Conservation (phyloP, 306 rosid genomes). For the Gastrolobium villosum region DNA sequence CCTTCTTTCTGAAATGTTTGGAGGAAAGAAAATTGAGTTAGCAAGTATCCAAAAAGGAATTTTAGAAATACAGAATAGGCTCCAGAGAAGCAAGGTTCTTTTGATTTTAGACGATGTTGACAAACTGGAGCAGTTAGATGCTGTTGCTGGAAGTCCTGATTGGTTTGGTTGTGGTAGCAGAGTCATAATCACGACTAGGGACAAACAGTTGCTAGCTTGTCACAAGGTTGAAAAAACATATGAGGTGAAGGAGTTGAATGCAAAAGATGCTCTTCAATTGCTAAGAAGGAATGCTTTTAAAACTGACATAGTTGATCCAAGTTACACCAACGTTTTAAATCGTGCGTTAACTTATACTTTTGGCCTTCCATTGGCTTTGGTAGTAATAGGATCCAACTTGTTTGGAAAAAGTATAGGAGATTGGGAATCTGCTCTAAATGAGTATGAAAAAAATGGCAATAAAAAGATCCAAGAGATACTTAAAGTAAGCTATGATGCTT, state of each 20-base stretch:
- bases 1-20: slow-evolving; percentile 20
- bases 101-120: slow-evolving; percentile 50
- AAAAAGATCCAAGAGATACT: background rate
- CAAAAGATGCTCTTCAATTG: slow-evolving; percentile 17
- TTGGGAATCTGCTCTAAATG: background rate
- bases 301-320: background rate
- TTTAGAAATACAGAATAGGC: background rate
- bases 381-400: slow-evolving; percentile 41
- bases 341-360: background rate
- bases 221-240: slow-evolving; percentile 11
- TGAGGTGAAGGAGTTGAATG: background rate
- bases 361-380: slow-evolving; percentile 31
- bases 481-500: slow-evolving; percentile 41
- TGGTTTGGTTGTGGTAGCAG: slow-evolving; percentile 52
- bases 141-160: background rate
- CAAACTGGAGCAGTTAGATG: slow-evolving; percentile 11
- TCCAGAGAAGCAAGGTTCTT: slow-evolving; percentile 17
- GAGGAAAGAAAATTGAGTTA: background rate
- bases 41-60: slow-evolving; percentile 21
- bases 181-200: slow-evolving; percentile 47
- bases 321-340: background rate
- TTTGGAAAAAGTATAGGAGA: background rate
- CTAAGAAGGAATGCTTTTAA: slow-evolving; percentile 15
- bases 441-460: background rate
- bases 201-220: slow-evolving; percentile 22